phyloP scores from a whole-genome alignment of 2,329 filamentous ascomycete species.

The Conoideocrella luteorostrata region DNA sequence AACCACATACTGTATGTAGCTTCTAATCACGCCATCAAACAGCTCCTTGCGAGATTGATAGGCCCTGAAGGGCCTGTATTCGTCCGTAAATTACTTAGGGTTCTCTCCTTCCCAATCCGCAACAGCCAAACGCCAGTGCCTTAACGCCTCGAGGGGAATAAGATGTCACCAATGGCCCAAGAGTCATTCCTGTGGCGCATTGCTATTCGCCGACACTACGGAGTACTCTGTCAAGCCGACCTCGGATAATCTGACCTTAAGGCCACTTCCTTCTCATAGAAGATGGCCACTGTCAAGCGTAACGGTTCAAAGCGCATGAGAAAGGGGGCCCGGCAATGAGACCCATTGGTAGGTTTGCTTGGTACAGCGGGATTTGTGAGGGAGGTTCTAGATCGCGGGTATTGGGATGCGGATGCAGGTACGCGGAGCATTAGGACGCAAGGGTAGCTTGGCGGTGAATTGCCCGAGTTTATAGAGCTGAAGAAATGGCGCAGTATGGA shows the following conservation, averaged over 20 bases:
- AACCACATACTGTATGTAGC: background rate
- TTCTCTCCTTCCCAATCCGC: background rate
- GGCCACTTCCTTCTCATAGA: background rate
- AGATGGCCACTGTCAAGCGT: background rate
- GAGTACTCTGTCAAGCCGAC: background rate
- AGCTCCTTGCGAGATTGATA: too few relatives aligned
- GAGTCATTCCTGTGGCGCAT: background rate
- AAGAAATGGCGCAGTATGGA: background rate
- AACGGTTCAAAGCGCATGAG: background rate
- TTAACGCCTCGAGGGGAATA: background rate
- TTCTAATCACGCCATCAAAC: background rate
- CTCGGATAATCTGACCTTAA: background rate
- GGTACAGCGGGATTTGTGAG: background rate
- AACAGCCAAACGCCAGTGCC: background rate
- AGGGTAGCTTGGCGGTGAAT: background rate
- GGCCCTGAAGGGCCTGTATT: too few relatives aligned
- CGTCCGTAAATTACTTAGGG: too few relatives aligned
- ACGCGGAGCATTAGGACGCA: background rate
- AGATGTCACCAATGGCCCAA: background rate
- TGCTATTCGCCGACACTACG: conserved; percentile 1
- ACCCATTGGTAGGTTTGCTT: background rate
- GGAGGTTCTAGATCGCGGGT: background rate
- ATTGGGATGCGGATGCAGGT: background rate
- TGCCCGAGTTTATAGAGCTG: background rate
- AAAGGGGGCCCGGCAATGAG: background rate